Conservation (phyloP, 2,329 filamentous ascomycete genomes). For the Incumbomyces lentus region DNA sequence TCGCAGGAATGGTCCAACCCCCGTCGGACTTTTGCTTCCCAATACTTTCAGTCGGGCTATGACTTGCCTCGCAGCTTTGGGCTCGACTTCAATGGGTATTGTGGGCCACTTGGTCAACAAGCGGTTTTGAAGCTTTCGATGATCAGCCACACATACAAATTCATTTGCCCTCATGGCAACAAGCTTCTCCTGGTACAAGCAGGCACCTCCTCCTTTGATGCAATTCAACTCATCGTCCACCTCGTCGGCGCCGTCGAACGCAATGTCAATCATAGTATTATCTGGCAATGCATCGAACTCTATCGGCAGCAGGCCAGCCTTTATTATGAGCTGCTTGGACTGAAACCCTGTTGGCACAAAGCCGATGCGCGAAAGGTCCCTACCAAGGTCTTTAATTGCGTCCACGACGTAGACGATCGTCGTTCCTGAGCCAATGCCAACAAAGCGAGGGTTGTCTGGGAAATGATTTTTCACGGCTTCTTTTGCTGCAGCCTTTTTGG, state of each 20-base stretch:
- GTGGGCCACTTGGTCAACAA: slow-evolving; percentile 67
- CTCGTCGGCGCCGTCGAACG: slow-evolving; percentile 94
- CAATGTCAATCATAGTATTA: slow-evolving; percentile 63
- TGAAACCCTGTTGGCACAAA: slow-evolving; percentile 92
- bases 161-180: slow-evolving; percentile 75
- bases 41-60: slow-evolving; percentile 60
- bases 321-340: slow-evolving; percentile 73
- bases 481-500: slow-evolving; percentile 50
- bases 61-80: slow-evolving; percentile 68
- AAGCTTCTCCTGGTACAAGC: slow-evolving; percentile 93
- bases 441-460: slow-evolving; percentile 44
- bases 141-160: slow-evolving; percentile 86
- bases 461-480: slow-evolving; percentile 53
- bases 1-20: slow-evolving; percentile 41
- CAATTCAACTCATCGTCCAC: slow-evolving; percentile 90
- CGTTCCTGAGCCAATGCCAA: slow-evolving; percentile 55
- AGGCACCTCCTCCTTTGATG: slow-evolving; percentile 97
- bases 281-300: slow-evolving; percentile 65
- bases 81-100: slow-evolving; percentile 89
- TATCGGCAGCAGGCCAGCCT: slow-evolving; percentile 65
- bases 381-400: slow-evolving; percentile 44
- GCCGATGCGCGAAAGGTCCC: slow-evolving; percentile 50
- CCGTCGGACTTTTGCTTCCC: slow-evolving; percentile 57
- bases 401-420: slow-evolving; percentile 60
- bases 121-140: slow-evolving; percentile 72